Evolutionary conservation across 768 basidiomycete species (phyloP).

Genomic region (Nidularia sp.): DNA sequence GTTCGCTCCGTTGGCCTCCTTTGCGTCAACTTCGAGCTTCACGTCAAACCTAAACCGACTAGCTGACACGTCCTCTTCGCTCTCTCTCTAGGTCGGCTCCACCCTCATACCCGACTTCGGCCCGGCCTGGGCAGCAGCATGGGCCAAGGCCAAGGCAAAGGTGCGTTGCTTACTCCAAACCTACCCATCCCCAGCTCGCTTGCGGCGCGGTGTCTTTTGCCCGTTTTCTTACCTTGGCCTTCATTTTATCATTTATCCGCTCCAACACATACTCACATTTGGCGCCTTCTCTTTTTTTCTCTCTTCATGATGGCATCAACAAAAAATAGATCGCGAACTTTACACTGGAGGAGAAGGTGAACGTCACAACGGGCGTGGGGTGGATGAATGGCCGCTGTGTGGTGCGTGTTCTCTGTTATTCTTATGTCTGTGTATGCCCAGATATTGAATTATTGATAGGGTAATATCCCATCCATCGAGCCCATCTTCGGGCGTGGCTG

Average conservation of each 20-base stretch:
- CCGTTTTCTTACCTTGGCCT: background rate
- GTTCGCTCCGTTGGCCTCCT: background rate
- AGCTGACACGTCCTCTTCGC: no score
- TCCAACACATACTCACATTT: no score
- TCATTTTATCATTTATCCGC: no score
- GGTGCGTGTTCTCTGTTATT: constrained; percentile 27
- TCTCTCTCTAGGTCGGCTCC: constrained; percentile 22
- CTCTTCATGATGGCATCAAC: no score
- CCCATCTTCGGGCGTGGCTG: constrained; percentile 40
- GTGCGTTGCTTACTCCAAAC: constrained; percentile 37
- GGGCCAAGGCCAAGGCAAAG: constrained; percentile 51
- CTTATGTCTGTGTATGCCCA: background rate
- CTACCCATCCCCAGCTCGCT: no score
- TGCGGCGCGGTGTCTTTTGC: no score
- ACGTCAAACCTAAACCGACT: constrained; percentile 5
- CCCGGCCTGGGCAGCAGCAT: constrained; percentile 57
- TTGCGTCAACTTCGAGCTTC: background rate
- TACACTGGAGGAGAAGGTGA: constrained; percentile 62
- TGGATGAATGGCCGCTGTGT: constrained; percentile 66
- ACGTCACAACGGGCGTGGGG: constrained; percentile 63
- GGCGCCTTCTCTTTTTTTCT: no score
- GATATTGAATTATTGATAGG: constrained; percentile 18
- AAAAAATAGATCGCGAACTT: constrained; percentile 42
- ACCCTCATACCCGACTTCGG: constrained; percentile 40
- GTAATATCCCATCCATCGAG: constrained; percentile 54